Percentiles rank a stretch among this genome's conserved stretches.
Conservation (phyloP, 306 rosid species). For the Dryas octopetala region DNA sequence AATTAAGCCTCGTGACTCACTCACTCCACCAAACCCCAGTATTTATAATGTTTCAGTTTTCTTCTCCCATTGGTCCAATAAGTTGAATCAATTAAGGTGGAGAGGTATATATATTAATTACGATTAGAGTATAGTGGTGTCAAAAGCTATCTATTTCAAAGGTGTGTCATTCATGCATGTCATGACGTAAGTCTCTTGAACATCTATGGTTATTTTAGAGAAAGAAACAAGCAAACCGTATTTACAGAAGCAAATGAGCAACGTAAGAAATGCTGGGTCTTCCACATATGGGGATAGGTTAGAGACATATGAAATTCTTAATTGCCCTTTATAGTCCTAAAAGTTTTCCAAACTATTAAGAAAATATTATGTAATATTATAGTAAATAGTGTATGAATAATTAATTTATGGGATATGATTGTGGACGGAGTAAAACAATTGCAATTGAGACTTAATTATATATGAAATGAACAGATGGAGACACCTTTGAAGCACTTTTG, state of each 20-base stretch:
- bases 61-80: slow-evolving; percentile 37
- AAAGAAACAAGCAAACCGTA: slow-evolving; percentile 21
- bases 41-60: slow-evolving; percentile 19
- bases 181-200: slow-evolving; percentile 24
- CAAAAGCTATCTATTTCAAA: slow-evolving; percentile 23
- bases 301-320: background rate
- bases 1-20: slow-evolving; percentile 55
- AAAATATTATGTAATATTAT: slow-evolving; percentile 13
- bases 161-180: slow-evolving; percentile 43
- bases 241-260: slow-evolving; percentile 19
- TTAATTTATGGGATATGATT: slow-evolving; percentile 11
- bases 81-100: slow-evolving; percentile 41
- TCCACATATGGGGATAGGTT: slow-evolving; percentile 7
- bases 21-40: slow-evolving; percentile 50
- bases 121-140: slow-evolving; percentile 18
- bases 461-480: slow-evolving; percentile 17
- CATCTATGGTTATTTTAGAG: slow-evolving; percentile 28
- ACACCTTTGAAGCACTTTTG: slow-evolving; percentile 23
- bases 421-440: slow-evolving; percentile 34
- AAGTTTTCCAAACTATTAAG: slow-evolving; percentile 16
- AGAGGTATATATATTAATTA: slow-evolving; percentile 4
- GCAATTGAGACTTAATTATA: background rate
- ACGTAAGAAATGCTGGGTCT: slow-evolving; percentile 16
- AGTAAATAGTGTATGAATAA: background rate
- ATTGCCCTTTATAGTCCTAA: slow-evolving; percentile 16